Conservation (phyloP, 2,329 filamentous ascomycete genomes). For the Sordariomycetes sp. region DNA sequence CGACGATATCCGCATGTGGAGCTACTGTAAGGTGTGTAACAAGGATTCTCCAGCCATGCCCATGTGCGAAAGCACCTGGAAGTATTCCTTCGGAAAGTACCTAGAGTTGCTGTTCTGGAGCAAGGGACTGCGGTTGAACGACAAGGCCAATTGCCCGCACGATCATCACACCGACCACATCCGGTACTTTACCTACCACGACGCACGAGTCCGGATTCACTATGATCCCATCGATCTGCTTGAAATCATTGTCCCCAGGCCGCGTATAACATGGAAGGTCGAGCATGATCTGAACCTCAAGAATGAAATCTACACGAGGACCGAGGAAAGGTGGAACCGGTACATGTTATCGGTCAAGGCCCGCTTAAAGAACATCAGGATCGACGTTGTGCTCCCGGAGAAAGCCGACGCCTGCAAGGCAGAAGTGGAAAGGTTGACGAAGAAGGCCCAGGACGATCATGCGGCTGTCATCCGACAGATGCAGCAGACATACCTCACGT, state of each 20-base stretch:
- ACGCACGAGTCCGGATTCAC: conserved; percentile 76
- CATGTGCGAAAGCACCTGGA: conserved; percentile 93
- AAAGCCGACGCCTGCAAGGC: conserved; percentile 70
- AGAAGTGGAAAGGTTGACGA: conserved; percentile 67
- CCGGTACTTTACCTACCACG: conserved; percentile 80
- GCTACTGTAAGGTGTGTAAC: conserved; percentile 81
- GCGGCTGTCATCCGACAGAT: conserved; percentile 59
- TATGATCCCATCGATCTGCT: conserved; percentile 88
- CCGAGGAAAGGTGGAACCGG: conserved; percentile 67
- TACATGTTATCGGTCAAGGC: conserved; percentile 83
- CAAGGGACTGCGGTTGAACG: conserved; percentile 60
- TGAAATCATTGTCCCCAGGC: conserved; percentile 84
- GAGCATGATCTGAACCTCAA: conserved; percentile 86
- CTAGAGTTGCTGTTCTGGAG: conserved; percentile 97
- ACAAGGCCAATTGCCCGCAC: conserved; percentile 64
- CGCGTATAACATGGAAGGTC: conserved; percentile 93
- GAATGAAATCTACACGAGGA: conserved; percentile 76
- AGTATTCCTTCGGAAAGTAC: conserved; percentile 97
- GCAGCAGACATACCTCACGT: conserved; percentile 83
- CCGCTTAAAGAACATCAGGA: conserved; percentile 75
- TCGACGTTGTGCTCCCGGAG: conserved; percentile 81
- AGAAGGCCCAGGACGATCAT: conserved; percentile 76
- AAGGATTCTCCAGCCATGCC: conserved; percentile 79
- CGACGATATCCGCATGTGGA: conserved; percentile 88
- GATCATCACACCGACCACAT: conserved; percentile 89